phyloP scores from a whole-genome alignment of 352 stramenopile species.

The Salisapilia sapeloensis region DNA sequence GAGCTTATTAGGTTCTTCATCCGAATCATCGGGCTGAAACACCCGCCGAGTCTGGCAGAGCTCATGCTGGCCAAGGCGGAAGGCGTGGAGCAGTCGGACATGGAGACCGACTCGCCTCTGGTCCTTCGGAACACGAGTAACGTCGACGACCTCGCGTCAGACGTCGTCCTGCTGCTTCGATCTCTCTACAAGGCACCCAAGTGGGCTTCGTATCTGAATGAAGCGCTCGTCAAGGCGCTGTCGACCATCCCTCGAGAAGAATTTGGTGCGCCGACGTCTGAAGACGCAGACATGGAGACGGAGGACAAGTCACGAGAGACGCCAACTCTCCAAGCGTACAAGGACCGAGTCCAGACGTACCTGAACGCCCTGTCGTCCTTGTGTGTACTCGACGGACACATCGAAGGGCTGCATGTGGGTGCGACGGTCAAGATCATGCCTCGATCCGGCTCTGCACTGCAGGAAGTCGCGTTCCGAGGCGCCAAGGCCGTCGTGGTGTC shows the following conservation, averaged over 20 bases:
- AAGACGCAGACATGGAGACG: slow-evolving; percentile 71
- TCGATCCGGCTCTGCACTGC: slow-evolving; percentile 35
- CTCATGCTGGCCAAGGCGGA: slow-evolving; percentile 20
- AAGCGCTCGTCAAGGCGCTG: slow-evolving; percentile 35
- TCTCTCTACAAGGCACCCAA: slow-evolving; percentile 65
- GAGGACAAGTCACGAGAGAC: slow-evolving; percentile 53
- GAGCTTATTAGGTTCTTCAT: slow-evolving; percentile 65
- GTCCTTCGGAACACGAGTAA: slow-evolving; percentile 1
- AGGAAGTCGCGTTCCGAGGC: slow-evolving; percentile 63
- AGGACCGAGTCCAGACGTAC: slow-evolving; percentile 23
- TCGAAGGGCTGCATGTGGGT: slow-evolving; percentile 64
- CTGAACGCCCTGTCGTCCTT: slow-evolving; percentile 55
- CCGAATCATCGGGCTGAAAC: slow-evolving; percentile 48
- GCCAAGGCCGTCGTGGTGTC: slow-evolving; percentile 54
- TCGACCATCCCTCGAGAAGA: slow-evolving; percentile 21
- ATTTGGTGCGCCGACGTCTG: slow-evolving; percentile 3
- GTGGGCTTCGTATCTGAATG: slow-evolving; percentile 51
- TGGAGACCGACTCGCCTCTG: not conserved
- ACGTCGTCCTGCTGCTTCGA: slow-evolving; percentile 68
- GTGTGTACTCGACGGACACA: slow-evolving; percentile 69
- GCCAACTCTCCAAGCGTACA: slow-evolving; percentile 35
- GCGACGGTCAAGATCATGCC: slow-evolving; percentile 75
- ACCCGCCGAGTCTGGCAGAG: slow-evolving; percentile 47
- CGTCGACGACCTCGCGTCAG: slow-evolving; percentile 24
- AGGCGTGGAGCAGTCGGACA: too few relatives aligned